Evolutionary conservation across 164 flowering plant genomes (phyloP).

Genomic region (Sextonia rubra): DNA sequence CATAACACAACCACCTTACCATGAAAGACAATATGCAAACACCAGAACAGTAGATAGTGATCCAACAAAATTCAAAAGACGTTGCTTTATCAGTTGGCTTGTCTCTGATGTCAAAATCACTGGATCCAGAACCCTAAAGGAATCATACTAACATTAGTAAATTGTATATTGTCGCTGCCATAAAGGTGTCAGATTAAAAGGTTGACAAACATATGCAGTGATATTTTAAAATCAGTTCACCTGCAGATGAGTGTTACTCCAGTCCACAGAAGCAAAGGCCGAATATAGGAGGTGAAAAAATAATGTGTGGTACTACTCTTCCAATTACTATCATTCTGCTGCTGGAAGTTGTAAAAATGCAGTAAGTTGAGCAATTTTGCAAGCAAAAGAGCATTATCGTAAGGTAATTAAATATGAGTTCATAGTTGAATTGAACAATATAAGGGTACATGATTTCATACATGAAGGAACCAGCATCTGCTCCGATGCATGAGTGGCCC

Average conservation of each 20-base stretch:
- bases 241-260: constrained; percentile 87
- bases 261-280: constrained; percentile 80
- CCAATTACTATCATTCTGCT: constrained; percentile 74
- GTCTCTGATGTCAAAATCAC: constrained; percentile 71
- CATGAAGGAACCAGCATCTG: constrained; percentile 54
- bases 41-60: constrained; percentile 89
- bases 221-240: constrained; percentile 22
- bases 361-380: neutral
- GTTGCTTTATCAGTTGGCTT: constrained; percentile 73
- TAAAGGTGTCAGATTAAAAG: neutral
- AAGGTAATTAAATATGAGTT: neutral
- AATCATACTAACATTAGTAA: neutral
- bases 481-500: constrained; percentile 60
- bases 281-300: constrained; percentile 65
- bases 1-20: constrained; percentile 36
- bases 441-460: constrained; percentile 21
- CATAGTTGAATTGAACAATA: neutral
- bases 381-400: neutral
- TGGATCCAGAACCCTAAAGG: constrained; percentile 77
- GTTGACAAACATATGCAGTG: neutral
- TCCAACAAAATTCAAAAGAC: constrained; percentile 71
- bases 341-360: constrained; percentile 15
- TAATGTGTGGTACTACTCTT: constrained; percentile 65
- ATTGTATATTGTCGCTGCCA: neutral
- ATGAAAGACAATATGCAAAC: constrained; percentile 76